Percentiles rank a stretch among this genome's conserved stretches.
phyloP scores from a whole-genome alignment of 2,329 filamentous ascomycete genomes.

The Diaporthe eres region DNA sequence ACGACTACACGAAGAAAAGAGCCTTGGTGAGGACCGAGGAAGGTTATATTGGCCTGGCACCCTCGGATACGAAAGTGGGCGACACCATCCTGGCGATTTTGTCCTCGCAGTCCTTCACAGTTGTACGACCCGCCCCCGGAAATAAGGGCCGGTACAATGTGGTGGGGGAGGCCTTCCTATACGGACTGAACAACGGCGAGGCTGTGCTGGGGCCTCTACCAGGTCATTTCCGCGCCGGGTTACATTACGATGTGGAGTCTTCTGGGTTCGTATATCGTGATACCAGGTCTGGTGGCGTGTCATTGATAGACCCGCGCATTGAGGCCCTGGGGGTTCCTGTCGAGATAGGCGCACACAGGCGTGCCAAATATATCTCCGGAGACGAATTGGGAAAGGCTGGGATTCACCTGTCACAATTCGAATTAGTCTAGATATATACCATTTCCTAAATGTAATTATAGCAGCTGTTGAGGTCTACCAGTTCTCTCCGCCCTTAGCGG shows the following conservation, averaged over 20 bases:
- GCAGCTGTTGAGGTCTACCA: neutral
- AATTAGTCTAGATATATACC: neutral
- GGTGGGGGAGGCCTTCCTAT: constrained; percentile 1
- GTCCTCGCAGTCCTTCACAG: neutral
- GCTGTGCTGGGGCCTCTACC: constrained; percentile 1
- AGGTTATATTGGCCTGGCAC: constrained; percentile 10
- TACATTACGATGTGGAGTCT: neutral
- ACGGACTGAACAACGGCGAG: constrained; percentile 1
- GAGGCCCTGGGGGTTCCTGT: neutral
- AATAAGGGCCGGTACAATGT: neutral
- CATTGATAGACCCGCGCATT: neutral
- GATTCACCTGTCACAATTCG: neutral
- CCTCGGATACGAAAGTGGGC: neutral
- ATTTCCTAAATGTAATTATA: neutral
- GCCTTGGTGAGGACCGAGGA: constrained; percentile 4
- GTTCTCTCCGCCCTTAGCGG: neutral
- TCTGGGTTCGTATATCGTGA: neutral
- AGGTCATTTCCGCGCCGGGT: neutral
- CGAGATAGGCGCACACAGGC: too few species aligned
- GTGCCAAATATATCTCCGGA: neutral
- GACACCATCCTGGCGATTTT: constrained; percentile 4
- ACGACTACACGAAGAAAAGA: neutral
- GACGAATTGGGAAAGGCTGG: neutral
- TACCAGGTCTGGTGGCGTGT: neutral
- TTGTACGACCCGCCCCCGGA: neutral